Evolutionary conservation across 1,284 basidiomycete genomes (phyloP).

Genomic region (Ustilago lituana): DNA sequence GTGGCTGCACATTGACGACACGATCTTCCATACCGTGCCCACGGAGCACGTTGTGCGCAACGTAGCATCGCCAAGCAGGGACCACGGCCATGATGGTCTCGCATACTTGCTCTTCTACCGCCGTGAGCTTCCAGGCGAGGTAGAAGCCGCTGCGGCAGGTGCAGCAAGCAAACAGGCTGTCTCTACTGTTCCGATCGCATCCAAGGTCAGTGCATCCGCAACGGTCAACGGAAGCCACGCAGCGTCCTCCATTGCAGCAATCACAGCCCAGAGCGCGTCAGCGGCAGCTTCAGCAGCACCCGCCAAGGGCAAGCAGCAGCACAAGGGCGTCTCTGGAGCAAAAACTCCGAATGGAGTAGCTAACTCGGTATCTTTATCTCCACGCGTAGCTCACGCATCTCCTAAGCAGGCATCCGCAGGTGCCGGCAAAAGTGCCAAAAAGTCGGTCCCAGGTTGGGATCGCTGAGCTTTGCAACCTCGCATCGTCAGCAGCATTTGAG

Average conservation of each 20-base stretch:
- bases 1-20: conserved; percentile 95
- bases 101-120: conserved; percentile 90
- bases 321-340: conserved; percentile 7
- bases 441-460: conserved; percentile 36
- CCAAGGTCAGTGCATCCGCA: background rate
- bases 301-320: conserved; percentile 16
- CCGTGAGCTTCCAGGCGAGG: conserved; percentile 54
- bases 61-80: conserved; percentile 55
- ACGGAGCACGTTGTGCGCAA: conserved; percentile 79
- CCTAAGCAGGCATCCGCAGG: conserved; percentile 7
- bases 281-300: conserved; percentile 2
- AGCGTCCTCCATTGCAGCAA: background rate
- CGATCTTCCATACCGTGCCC: conserved; percentile 74
- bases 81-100: conserved; percentile 57
- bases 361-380: conserved; percentile 25
- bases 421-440: conserved; percentile 10
- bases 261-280: conserved; percentile 5
- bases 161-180: conserved; percentile 1
- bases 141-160: conserved; percentile 1
- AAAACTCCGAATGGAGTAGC: conserved; percentile 15
- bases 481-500: too few relatives aligned
- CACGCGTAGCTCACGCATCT: conserved; percentile 18
- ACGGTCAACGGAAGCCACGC: conserved; percentile 16
- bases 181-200: background rate
- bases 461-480: conserved; percentile 11